Base-by-base conservation (phyloP, 768 basidiomycete species). In the Sistotremastrum niveocremeum region DNA sequence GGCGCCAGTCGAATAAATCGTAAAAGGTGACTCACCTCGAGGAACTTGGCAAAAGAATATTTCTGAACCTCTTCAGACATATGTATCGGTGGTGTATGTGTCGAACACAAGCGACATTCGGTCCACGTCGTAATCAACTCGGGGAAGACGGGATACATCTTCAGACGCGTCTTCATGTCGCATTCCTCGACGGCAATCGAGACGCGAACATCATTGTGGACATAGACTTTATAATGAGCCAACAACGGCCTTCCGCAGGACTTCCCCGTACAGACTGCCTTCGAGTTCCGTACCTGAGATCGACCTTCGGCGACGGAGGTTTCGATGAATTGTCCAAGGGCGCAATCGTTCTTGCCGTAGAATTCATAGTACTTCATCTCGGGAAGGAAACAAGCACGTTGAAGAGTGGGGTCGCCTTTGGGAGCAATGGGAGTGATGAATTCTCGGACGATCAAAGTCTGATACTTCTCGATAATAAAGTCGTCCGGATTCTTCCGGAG, bases 21-120 rank as follows among this genome's bases (percentile, higher is more conserved):
- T 20, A 20, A 20, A 20, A 20, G 20, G 20, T 20, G 20, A 20
- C 20, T 20, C 20, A 20, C 20, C 20, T 99, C 94, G 31, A 99
- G 73, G 61, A 94, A 98, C 55, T 95, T 93, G 34, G 84, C 88
- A 59, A 97, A 94, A 4, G 93, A 97, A 59, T 94, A 90, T 46
- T 82, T 70, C 56, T 88, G 84, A 72, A 93, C 90, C 60, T 94
- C 90, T 54, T 87, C 82, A 2, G 88, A 88, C 36, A 89, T 79
- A 4, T 81, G 82, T 52, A 91, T 84, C 63, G 91, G 86, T 2
- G 88, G 86, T 3, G 87, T 91, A 1, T 81, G 81, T 4, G 70
- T 82, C 32, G 74, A 80, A 58, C 79, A 88, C 29, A 81, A 63
- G 47, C 81, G 76, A 62, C 95, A 99, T 5, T 77, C 73, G 56